phyloP scores from a whole-genome alignment of 306 rosid genomes.

The Rubus idaeus region DNA sequence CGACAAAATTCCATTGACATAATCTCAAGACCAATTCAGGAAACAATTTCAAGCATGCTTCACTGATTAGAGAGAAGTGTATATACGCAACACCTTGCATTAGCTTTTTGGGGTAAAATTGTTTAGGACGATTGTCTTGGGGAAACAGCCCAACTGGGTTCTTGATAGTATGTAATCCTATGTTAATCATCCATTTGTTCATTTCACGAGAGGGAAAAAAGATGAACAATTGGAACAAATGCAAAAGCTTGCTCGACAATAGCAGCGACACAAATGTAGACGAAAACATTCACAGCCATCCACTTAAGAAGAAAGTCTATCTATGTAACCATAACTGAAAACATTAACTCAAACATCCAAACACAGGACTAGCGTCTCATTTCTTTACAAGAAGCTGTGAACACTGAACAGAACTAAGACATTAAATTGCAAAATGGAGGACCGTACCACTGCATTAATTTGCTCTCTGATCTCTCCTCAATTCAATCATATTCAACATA shows the following conservation, averaged over 20 bases:
- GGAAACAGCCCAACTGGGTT: background rate
- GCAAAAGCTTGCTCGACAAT: background rate
- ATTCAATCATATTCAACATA: constrained; percentile 34
- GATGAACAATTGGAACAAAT: background rate
- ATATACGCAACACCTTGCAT: too few species aligned
- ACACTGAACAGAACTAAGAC: constrained; percentile 35
- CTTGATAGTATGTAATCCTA: background rate
- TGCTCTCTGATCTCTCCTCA: constrained; percentile 21
- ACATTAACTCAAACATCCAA: background rate
- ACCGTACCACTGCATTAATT: constrained; percentile 1
- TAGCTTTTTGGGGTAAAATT: too few species aligned
- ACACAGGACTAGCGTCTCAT: constrained; percentile 14
- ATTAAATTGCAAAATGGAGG: constrained; percentile 19
- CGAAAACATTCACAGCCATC: background rate
- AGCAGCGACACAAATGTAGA: too few species aligned
- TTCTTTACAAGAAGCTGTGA: constrained; percentile 45
- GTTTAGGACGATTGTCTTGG: too few species aligned
- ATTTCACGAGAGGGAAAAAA: background rate
- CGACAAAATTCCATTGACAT: background rate
- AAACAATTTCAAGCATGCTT: too few species aligned
- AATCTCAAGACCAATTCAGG: background rate
- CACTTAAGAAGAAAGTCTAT: background rate
- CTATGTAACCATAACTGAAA: background rate
- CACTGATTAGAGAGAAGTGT: too few species aligned
- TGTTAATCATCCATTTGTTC: background rate